Conservation (phyloP, 306 rosid genomes). For the Arachis hypogaea region DNA sequence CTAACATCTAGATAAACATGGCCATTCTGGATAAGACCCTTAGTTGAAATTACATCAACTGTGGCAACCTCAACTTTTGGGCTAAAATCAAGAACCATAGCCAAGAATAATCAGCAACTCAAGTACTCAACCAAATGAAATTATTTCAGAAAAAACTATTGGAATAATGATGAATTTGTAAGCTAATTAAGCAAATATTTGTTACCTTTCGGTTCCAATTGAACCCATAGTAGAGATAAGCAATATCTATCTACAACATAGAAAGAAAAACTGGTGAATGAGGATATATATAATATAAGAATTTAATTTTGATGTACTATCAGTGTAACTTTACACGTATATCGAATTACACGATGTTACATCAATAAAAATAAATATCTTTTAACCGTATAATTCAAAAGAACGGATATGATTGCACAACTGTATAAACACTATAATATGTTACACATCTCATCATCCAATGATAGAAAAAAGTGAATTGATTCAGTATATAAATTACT, state of each 20-base stretch:
- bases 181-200: not conserved
- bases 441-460: no score
- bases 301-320: no score
- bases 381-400: no score
- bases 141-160: not conserved
- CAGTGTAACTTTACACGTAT: no score
- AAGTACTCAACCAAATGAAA: no score
- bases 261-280: constrained; percentile 11
- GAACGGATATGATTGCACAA: no score
- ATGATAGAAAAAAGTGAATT: no score
- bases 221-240: constrained; percentile 55
- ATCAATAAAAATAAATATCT: no score
- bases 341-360: no score
- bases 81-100: constrained; percentile 46
- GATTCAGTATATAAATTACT: no score
- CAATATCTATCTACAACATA: not conserved
- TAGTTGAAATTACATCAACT: constrained; percentile 65
- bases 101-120: constrained; percentile 5
- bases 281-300: not conserved
- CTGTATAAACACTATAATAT: no score
- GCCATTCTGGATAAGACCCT: constrained; percentile 57
- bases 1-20: constrained; percentile 77
- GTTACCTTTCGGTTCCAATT: constrained; percentile 47
- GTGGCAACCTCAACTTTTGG: constrained; percentile 60
- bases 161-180: not conserved